phyloP scores from a whole-genome alignment of 2,329 filamentous ascomycete species.

The Malbranchea zuffiana region DNA sequence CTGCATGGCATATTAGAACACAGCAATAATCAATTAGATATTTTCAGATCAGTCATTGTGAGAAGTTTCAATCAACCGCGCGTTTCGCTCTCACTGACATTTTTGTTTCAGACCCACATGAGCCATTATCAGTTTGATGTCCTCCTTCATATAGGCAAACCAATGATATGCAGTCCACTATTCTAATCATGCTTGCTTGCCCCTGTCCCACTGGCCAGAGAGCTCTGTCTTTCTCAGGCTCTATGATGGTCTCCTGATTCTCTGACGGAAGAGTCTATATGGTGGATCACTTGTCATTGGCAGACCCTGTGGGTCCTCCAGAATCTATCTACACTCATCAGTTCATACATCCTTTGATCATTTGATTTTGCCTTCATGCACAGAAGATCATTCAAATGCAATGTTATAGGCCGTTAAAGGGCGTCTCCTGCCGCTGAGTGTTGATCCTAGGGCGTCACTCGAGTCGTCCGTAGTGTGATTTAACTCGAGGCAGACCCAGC shows the following conservation, averaged over 20 bases:
- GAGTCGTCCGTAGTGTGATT: neutral
- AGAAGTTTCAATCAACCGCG: neutral
- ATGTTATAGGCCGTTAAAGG: slow-evolving; percentile 1
- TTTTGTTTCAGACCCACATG: neutral
- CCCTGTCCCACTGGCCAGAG: slow-evolving; percentile 1
- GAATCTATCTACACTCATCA: slow-evolving; percentile 6
- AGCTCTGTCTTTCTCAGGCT: slow-evolving; percentile 2
- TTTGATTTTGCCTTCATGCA: slow-evolving; percentile 4
- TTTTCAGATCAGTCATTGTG: slow-evolving; percentile 7
- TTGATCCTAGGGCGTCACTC: neutral
- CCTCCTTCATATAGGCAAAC: slow-evolving; percentile 3
- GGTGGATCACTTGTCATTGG: slow-evolving; percentile 8
- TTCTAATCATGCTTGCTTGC: neutral
- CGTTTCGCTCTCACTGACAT: neutral
- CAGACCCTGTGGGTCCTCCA: slow-evolving; percentile 8
- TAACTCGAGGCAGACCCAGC: slow-evolving; percentile 7
- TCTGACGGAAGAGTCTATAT: slow-evolving; percentile 8
- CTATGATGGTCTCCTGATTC: slow-evolving; percentile 1
- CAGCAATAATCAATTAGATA: slow-evolving; percentile 1
- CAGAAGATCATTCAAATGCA: slow-evolving; percentile 1
- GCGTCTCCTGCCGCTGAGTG: slow-evolving; percentile 1
- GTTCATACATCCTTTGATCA: slow-evolving; percentile 2
- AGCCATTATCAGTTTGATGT: slow-evolving; percentile 4
- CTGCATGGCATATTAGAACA: slow-evolving; percentile 3
- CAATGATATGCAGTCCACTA: slow-evolving; percentile 1